Evolutionary conservation across 179 eudicot genomes (phyloP), one percentile per base, ranked within the genome.

Genomic region (Drosera spatulata): DNA sequence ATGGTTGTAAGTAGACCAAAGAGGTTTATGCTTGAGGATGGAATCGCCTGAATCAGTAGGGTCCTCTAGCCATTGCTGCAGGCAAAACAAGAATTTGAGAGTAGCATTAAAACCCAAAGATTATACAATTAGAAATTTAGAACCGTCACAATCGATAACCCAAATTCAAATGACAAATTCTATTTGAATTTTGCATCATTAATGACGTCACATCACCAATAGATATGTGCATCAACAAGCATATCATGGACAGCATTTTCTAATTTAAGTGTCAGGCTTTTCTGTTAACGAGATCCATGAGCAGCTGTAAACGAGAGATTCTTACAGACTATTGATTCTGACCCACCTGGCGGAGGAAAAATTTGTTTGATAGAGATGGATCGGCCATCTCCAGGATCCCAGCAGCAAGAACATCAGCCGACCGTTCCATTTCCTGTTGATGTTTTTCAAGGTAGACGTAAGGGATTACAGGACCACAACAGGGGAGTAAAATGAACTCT

Each of bases 371-470:
- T 61, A 89, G 99, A 58, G 86, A 66, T 15, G 99, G 99, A 57
- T 89, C 95, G 55, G 99, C 83, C 77, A 89, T 79, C 74, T 93
- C 99, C 58, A 93, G 83, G 65, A 89, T 73, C 67, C 97, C 99
- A 6, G 97, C 99, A 61, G 99, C 97, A 69, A 89, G 95, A 68
- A 93, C 87, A 89, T 93, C 99, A 69, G 99, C 88, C 14, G 97
- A 93, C 45, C 95, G 71, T 75, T 89, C 94, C 99, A 94, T 94
- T 72, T 94, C 99, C 99, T 89, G 83, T 66, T 70, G 61, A 65
- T 53, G 70, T 65, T 39, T 64, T 59, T 51, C 64, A 11, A 42
- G 67, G 37, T 7, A 39, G 59, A 61, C 15, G 53, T 10, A 50
- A 4, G 12, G 12, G 53, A 50, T 50, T 10, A 12, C 10, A 10